Percentiles rank a stretch among this genome's conserved stretches.
These are phyloP conservation scores for Caloboletus firmus DNA, from an alignment of 1,284 basidiomycete species.

Conservation along the genomic window DNA sequence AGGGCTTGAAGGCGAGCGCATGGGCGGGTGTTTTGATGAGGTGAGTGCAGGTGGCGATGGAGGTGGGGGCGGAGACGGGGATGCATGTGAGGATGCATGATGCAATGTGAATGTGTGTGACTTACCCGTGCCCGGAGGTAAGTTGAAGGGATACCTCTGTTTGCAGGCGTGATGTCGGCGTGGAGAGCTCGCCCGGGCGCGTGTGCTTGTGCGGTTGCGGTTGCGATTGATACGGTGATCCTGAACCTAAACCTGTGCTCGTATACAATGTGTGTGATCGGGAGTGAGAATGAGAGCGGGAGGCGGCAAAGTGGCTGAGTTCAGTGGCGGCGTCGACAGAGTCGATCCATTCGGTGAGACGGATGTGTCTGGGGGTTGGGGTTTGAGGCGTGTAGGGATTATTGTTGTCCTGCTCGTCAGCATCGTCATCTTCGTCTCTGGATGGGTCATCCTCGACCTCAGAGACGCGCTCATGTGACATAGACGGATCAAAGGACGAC, in stretches of 20 bases:
- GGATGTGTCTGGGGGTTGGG: slow-evolving; percentile 38
- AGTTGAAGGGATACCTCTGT: background rate
- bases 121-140: background rate
- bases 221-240: background rate
- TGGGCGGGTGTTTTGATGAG: background rate
- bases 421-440: no score
- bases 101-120: background rate
- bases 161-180: background rate
- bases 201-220: background rate
- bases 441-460: background rate
- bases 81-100: background rate
- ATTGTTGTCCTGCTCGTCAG: slow-evolving; percentile 8
- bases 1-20: background rate
- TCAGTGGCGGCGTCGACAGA: slow-evolving; percentile 45
- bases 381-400: slow-evolving; percentile 16
- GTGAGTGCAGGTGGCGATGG: background rate
- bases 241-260: background rate
- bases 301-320: slow-evolving; percentile 17
- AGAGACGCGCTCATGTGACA: background rate
- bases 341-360: slow-evolving; percentile 54
- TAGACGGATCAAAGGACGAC: slow-evolving; percentile 6
- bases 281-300: slow-evolving; percentile 10
- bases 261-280: background rate
- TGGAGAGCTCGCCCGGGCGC: background rate
- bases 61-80: background rate